Evolutionary conservation across 495 filamentous ascomycete genomes (phyloP), one percentile per base, ranked within the genome.

Genomic region (Hypoxylon cercidicola): DNA sequence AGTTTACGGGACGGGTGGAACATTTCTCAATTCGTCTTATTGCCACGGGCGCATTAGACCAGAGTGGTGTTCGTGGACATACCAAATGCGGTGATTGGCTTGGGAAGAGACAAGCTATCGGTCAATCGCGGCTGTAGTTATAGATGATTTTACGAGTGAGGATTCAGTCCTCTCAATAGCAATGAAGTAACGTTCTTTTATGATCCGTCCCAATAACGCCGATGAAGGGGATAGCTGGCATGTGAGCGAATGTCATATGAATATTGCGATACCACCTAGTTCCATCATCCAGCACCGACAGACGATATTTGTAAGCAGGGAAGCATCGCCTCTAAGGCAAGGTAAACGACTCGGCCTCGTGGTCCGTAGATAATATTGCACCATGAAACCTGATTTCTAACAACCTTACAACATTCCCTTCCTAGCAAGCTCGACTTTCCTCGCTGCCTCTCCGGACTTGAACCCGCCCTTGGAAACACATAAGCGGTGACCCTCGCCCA

Each of bases 381-480:
- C 21, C 18, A 32, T 43, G 18, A 28, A 20, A 18, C 16, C 32
- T 5, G 12, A 21, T 53, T 5, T 40, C 15, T 30, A 18, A 64
- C 10, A 52, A 25, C 32, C 28, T 49, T 74, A 96, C 55, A 97
- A 74, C 72, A 96, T 65, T 28, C 92, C 93, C 81, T 96, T 93
- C 64, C 90, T 82, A 39, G 89, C 92, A 73, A 93, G 81, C 72
- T 93, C 90, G 56, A 95, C 83, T 75, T 93, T 93, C 66, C 92
- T 81, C 52, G 84, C 84, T 37, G 90, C 87, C 74, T 93, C 89
- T 16, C 89, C 88, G 6, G 79, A 81, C 76, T 88, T 89, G 73
- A 86, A 97, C 0, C 93, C 93, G 2, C 92, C 93, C 70, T 88
- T 93, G 21, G 88, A 91, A 3, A 90, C 83, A 74, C 93, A 97